phyloP scores from a whole-genome alignment of 768 basidiomycete species.

The Tubosaeta sp. region DNA sequence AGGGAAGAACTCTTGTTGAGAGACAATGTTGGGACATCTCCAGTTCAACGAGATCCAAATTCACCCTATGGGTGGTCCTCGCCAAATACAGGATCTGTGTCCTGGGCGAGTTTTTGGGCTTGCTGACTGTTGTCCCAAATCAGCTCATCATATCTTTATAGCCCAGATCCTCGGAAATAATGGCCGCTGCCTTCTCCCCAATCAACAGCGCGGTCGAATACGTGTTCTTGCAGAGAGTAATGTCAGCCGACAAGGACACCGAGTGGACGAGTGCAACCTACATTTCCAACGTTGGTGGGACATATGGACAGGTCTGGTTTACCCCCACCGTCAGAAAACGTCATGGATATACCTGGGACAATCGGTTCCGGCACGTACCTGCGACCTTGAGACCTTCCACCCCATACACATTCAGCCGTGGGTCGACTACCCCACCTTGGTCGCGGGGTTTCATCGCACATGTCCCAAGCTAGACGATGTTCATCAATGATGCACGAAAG shows the following conservation, averaged over 20 bases:
- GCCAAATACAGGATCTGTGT: no score
- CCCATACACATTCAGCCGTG: constrained; percentile 59
- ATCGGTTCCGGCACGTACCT: constrained; percentile 32
- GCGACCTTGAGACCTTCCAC: constrained; percentile 56
- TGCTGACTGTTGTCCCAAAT: no score
- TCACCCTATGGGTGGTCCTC: no score
- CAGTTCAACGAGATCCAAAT: no score
- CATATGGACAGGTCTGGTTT: constrained; percentile 35
- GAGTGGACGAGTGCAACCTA: background rate
- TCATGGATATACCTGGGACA: background rate
- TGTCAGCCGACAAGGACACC: background rate
- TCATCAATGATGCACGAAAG: no score
- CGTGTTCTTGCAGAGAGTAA: constrained; percentile 4
- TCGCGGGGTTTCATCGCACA: constrained; percentile 65
- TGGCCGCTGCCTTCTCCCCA: constrained; percentile 14
- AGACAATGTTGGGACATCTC: no score
- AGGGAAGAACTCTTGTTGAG: no score
- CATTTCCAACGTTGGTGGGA: constrained; percentile 23
- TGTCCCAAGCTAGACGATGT: constrained; percentile 47
- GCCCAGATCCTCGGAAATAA: constrained; percentile 10
- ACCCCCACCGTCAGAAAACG: no score
- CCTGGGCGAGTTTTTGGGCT: no score
- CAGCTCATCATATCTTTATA: background rate
- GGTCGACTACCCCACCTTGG: constrained; percentile 59
- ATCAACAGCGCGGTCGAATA: constrained; percentile 14